These are phyloP conservation scores for Paramecium sexaurelia DNA, from an alignment of 73 alveolate genomes.

Conservation along the genomic window DNA sequence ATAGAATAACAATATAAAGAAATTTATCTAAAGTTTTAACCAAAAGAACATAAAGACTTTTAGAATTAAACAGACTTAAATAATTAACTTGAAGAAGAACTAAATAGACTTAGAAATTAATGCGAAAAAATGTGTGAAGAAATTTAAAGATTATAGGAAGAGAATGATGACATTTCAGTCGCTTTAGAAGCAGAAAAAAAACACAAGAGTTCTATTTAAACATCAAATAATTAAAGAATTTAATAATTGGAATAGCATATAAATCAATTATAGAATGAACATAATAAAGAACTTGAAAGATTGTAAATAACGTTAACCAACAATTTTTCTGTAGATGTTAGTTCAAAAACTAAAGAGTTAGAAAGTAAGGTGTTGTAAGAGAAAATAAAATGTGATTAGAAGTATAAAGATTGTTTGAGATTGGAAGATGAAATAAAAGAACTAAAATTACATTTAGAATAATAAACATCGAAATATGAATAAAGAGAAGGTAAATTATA, in stretches of 20 bases:
- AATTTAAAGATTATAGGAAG: neutral
- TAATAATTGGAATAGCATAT: neutral
- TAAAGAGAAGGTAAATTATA: neutral
- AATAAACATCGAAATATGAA: neutral
- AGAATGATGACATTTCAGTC: neutral
- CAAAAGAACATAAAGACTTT: neutral
- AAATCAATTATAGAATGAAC: neutral
- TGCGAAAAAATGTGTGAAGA: neutral
- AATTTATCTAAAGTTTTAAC: neutral
- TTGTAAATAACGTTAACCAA: neutral
- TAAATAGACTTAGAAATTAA: neutral
- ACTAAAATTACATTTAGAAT: neutral
- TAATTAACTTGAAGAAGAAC: neutral
- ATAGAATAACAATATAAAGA: neutral
- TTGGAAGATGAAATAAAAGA: neutral
- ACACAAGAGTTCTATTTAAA: neutral
- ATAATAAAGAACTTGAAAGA: neutral
- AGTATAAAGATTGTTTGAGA: neutral
- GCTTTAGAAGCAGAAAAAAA: neutral
- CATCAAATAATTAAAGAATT: neutral
- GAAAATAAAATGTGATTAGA: neutral
- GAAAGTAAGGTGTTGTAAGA: neutral
- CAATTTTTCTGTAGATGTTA: neutral
- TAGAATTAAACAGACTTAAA: neutral
- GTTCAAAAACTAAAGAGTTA: neutral